Evolutionary conservation across 768 basidiomycete genomes (phyloP).

Genomic region (Termitomyces sp.): DNA sequence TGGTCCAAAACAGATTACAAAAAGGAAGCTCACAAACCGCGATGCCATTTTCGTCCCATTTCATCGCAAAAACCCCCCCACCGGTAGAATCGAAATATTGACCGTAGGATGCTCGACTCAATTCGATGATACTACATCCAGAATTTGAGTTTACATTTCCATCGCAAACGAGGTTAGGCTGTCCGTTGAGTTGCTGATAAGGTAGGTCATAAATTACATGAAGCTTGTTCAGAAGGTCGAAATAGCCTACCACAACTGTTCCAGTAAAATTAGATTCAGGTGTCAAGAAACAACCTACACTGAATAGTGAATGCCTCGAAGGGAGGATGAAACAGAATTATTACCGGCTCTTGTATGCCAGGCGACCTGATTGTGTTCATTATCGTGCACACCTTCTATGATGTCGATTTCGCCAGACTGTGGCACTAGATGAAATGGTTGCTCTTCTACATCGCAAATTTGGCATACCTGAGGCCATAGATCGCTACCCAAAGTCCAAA

Average conservation of each 20-base stretch:
- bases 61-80: conserved; percentile 86
- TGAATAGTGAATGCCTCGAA: conserved; percentile 1
- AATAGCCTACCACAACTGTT: conserved; percentile 47
- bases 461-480: conserved; percentile 60
- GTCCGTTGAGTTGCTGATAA: conserved; percentile 38
- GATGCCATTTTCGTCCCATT: conserved; percentile 78
- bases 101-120: conserved; percentile 81
- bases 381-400: conserved; percentile 81
- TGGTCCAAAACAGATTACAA: neutral
- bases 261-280: conserved; percentile 56
- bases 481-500: conserved; percentile 62
- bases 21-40: conserved; percentile 59
- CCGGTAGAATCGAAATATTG: conserved; percentile 73
- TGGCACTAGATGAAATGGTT: conserved; percentile 9
- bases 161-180: conserved; percentile 51
- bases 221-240: neutral
- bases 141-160: conserved; percentile 49
- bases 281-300: conserved; percentile 53
- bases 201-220: neutral
- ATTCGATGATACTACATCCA: conserved; percentile 76
- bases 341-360: conserved; percentile 69
- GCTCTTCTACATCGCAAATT: neutral
- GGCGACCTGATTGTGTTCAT: conserved; percentile 79
- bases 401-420: conserved; percentile 81
- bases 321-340: neutral